Evolutionary conservation across 164 flowering plant genomes (phyloP), one percentile per base, ranked within the genome.

Genomic region (Stephania yunnanensis): DNA sequence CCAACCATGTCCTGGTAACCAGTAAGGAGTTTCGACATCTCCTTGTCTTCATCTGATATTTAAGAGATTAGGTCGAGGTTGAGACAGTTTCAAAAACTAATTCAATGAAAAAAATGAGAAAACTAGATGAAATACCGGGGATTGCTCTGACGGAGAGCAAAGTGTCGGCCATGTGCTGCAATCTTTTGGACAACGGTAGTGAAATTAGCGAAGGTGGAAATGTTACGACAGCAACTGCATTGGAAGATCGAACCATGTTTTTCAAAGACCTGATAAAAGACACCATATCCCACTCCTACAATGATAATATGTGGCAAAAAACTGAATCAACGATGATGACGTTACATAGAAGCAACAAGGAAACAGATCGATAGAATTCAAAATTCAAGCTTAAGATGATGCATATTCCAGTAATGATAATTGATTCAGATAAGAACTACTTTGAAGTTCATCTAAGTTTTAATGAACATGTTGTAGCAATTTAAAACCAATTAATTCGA

Each of bases 161-260:
- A n/a, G 94, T 94, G 74, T 94, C 99, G 11, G 98, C 92, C 91
- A 96, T 80, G 82, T 96, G 99, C 85, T 96, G 99, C 94, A 84
- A 88, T 80, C 99, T 87, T 82, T 87, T 96, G 25, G 89, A 87
- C 78, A 84, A 83, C 9, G 95, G 84, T 71, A 89, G 82, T 42
- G 95, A 91, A 74, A 96, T 89, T 74, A 96, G 87, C 11, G 93
- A 88, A 73, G 97, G 86, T 29, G 95, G 89, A 74, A 90, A 96
- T 29, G 94, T 90, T 71, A 96, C 73, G 68, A 94, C 70, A 68
- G 88, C 97, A 83, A 94, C 97, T 73, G 95, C 93, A 89, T 94
- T 92, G 68, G 94, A 87, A 79, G 87, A 79, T 68, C 87, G 80
- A 11, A 90, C 30, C 86, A 85, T 84, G 82, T 87, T 83, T 85